Evolutionary conservation across 805 yeast genomes (phyloP), one percentile per base, ranked within the genome.

Genomic region (Pichia scutulata): DNA sequence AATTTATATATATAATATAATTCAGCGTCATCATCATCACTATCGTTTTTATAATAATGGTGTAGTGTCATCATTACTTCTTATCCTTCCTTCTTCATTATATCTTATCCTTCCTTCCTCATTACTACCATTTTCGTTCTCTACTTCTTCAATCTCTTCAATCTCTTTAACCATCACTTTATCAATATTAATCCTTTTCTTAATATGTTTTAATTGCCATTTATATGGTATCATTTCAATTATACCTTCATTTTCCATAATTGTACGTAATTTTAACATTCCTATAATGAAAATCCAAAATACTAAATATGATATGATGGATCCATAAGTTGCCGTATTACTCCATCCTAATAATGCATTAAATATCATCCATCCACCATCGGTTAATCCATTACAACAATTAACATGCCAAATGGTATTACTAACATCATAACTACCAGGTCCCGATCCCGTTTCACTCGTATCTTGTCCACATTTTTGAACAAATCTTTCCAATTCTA

Each of bases 311-410:
- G 89, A 78, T 6, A 76, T 64, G 0, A 89, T 89, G 21, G 95
- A 86, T 4, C 95, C 95, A 62, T 84, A 87, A 0, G 97, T 89
- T 3, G 96, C 97, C 55, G 90, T 80, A 64, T 89, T 89, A 14
- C 93, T 89, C 97, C 97, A 89, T 2, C 97, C 97, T 46, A 89
- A 75, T 6, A 89, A 72, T 1, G 96, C 97, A 36, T 90, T 88
- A 59, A 86, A 74, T 36, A 89, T 71, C 95, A 89, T 88, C 96
- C 95, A 89, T 30, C 83, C 80, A 4, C 95, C 95, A 61, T 89
- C 97, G n/a, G 78, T 85, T 57, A 86, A 84, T 23, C 96, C 95
- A 64, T 89, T 89, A 69, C 97, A 89, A 66, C 96, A 89, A 67
- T 89, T 88, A 24, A 89, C 96, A 64, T 89, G 97, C 97, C 97